Conservation (phyloP, 768 basidiomycete species). For the Boletus tylopilopsis region DNA sequence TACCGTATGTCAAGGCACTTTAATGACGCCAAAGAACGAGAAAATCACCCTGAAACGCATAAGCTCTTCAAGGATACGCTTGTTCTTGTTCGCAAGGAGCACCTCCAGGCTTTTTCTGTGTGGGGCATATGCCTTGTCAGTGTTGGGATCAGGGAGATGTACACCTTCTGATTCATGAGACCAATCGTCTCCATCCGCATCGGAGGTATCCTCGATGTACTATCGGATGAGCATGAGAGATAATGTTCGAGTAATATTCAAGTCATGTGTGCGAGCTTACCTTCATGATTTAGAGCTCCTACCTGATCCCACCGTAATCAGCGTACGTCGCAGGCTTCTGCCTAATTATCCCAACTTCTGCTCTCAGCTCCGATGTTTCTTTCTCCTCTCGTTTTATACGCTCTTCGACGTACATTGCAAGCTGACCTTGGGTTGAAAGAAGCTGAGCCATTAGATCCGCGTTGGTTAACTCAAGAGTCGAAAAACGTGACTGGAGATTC, state of each 20-base stretch:
- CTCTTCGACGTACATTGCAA: constrained; percentile 16
- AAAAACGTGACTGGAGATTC: constrained; percentile 64
- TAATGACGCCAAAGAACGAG: not conserved
- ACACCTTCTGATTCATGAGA: constrained; percentile 47
- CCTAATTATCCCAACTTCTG: constrained; percentile 68
- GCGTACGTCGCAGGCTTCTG: constrained; percentile 64
- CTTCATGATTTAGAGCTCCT: constrained; percentile 98
- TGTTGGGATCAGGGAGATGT: constrained; percentile 84
- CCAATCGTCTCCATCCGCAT: constrained; percentile 55
- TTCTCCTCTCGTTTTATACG: constrained; percentile 15
- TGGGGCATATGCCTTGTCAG: constrained; percentile 72
- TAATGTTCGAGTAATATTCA: not conserved
- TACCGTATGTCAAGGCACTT: not conserved
- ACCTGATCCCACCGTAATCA: constrained; percentile 97
- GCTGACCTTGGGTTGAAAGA: constrained; percentile 15
- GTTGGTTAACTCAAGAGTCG: constrained; percentile 63
- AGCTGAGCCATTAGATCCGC: constrained; percentile 13
- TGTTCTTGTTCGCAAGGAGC: constrained; percentile 91
- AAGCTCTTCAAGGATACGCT: constrained; percentile 85
- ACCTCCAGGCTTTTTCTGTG: constrained; percentile 84
- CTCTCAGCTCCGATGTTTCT: constrained; percentile 35
- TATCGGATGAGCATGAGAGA: constrained; percentile 30
- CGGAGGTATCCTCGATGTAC: constrained; percentile 76
- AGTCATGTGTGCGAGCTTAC: constrained; percentile 36
- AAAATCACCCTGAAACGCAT: constrained; percentile 77